Evolutionary conservation across 176 grass and related monocot genomes (phyloP).

Genomic region (Melocanna baccifera): DNA sequence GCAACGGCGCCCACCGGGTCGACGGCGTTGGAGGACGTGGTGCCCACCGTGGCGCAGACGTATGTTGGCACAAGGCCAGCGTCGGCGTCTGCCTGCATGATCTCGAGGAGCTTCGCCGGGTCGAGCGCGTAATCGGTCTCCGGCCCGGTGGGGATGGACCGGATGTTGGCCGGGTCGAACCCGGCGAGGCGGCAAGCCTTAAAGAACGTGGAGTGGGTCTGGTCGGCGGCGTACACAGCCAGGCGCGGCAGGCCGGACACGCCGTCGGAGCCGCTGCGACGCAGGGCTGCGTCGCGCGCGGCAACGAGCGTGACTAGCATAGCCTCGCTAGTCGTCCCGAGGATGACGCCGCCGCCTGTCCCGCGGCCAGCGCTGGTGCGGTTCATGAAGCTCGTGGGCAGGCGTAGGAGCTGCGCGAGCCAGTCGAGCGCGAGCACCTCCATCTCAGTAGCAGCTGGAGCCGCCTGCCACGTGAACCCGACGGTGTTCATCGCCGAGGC

Average conservation of each 20-base stretch:
- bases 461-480: slow-evolving; percentile 56
- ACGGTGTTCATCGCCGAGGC: slow-evolving; percentile 64
- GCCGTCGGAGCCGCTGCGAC: background rate
- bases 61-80: slow-evolving; percentile 50
- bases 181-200: slow-evolving; percentile 52
- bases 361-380: background rate
- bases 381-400: slow-evolving; percentile 30
- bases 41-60: slow-evolving; percentile 53
- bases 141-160: background rate
- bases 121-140: slow-evolving; percentile 39
- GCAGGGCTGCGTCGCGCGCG: slow-evolving; percentile 25
- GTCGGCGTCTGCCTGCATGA: slow-evolving; percentile 31
- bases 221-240: slow-evolving; percentile 43
- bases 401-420: slow-evolving; percentile 38
- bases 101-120: background rate
- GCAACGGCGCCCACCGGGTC: slow-evolving; percentile 41
- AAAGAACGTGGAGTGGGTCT: slow-evolving; percentile 58
- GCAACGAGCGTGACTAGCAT: slow-evolving; percentile 55
- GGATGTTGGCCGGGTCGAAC: slow-evolving; percentile 33
- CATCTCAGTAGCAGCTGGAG: slow-evolving; percentile 36
- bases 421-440: slow-evolving; percentile 58
- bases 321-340: slow-evolving; percentile 46
- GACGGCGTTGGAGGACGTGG: slow-evolving; percentile 50
- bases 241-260: background rate
- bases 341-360: slow-evolving; percentile 37